These are phyloP conservation scores for Coniochaeta pulveracea DNA, from an alignment of 2,329 filamentous ascomycete species.

Conservation along the genomic window DNA sequence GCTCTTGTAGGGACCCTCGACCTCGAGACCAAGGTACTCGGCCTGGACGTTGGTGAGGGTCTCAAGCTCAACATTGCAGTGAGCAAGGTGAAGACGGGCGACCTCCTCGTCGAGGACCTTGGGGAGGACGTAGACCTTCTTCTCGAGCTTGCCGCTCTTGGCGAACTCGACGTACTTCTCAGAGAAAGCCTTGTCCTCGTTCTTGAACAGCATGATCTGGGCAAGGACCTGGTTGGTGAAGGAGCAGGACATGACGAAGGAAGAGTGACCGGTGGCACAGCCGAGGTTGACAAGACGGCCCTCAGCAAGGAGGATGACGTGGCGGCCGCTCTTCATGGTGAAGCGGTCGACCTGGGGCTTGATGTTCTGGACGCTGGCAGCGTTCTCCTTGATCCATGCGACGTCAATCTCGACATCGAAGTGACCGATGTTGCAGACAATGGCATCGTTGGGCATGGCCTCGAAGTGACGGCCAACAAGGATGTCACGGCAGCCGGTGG, in stretches of 20 bases:
- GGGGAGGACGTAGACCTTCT: conserved; percentile 92
- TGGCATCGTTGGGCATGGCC: conserved; percentile 92
- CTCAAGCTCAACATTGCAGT: conserved; percentile 91
- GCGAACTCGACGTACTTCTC: conserved; percentile 95
- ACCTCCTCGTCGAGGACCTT: conserved; percentile 99
- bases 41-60: conserved; percentile 77
- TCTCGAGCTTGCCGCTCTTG: conserved; percentile 78
- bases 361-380: conserved; percentile 90
- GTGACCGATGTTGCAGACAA: conserved; percentile 99
- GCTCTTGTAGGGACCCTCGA: conserved; percentile 90
- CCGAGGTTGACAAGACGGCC: conserved; percentile 98
- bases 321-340: conserved; percentile 82
- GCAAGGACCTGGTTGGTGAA: conserved; percentile 99
- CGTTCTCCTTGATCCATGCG: conserved; percentile 97
- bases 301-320: conserved; percentile 98
- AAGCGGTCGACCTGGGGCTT: conserved; percentile 99
- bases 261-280: conserved; percentile 97
- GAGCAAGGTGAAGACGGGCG: conserved; percentile 80
- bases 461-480: conserved; percentile 87
- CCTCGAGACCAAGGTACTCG: conserved; percentile 81
- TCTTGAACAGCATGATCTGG: conserved; percentile 98
- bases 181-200: conserved; percentile 72
- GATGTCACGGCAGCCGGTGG: conserved; percentile 98
- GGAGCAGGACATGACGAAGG: conserved; percentile 99
- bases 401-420: conserved; percentile 99